Percentiles rank a stretch among this genome's conserved stretches.
phyloP scores from a whole-genome alignment of 2,329 filamentous ascomycete species.

The Pestalotiopsis sp. region DNA sequence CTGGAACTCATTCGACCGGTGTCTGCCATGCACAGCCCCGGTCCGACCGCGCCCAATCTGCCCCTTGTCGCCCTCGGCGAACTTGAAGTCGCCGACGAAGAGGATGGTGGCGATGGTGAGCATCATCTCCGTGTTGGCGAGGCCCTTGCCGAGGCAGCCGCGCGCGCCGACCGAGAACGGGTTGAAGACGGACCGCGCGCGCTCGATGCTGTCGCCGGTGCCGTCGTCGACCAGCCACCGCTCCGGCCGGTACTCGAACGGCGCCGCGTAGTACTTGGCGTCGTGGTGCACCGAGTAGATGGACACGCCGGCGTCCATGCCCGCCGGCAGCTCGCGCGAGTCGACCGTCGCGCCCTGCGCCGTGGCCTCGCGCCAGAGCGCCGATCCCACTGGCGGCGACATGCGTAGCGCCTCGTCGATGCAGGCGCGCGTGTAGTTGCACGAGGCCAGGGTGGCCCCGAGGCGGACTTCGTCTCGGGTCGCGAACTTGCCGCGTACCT shows the following conservation, averaged over 20 bases:
- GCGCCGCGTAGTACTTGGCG: constrained; percentile 15
- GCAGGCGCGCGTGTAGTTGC: constrained; percentile 18
- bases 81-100: constrained; percentile 10
- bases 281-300: constrained; percentile 17
- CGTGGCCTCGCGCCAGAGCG: constrained; percentile 16
- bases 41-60: constrained; percentile 1
- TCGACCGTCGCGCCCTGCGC: constrained; percentile 11
- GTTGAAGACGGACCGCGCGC: constrained; percentile 1
- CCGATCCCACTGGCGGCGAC: constrained; percentile 15
- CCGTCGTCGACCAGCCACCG: constrained; percentile 16
- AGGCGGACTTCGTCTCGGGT: constrained; percentile 11
- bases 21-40: constrained; percentile 7
- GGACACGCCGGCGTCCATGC: constrained; percentile 17
- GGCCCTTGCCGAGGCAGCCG: constrained; percentile 11
- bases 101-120: constrained; percentile 6
- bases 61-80: constrained; percentile 4
- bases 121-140: constrained; percentile 15
- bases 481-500: constrained; percentile 18
- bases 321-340: constrained; percentile 12
- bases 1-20: constrained; percentile 13
- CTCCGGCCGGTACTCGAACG: constrained; percentile 18
- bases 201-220: constrained; percentile 4
- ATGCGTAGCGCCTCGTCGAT: constrained; percentile 17
- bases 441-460: constrained; percentile 14
- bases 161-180: constrained; percentile 8